Conservation (phyloP, 768 basidiomycete species). For the Psilocybe cyanescens region DNA sequence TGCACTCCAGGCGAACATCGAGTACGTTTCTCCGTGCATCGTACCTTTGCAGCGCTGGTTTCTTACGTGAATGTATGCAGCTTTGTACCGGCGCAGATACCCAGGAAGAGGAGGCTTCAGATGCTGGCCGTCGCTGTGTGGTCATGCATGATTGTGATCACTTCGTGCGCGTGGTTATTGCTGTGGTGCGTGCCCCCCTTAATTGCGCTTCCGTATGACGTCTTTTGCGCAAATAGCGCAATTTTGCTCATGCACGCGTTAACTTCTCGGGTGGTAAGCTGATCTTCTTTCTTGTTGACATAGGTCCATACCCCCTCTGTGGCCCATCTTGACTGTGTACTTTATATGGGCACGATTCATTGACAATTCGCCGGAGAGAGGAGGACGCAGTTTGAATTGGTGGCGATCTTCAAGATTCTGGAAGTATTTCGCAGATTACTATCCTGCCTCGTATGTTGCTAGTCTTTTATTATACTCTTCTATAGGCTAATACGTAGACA, state of each 20-base stretch:
- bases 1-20: slow-evolving; percentile 71
- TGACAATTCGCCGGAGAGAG: slow-evolving; percentile 75
- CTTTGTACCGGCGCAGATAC: slow-evolving; percentile 87
- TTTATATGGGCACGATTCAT: slow-evolving; percentile 76
- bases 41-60: neutral
- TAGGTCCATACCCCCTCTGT: slow-evolving; percentile 87
- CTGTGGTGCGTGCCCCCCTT: slow-evolving; percentile 64
- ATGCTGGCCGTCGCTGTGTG: slow-evolving; percentile 88
- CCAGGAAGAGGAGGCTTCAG: slow-evolving; percentile 84
- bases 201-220: neutral
- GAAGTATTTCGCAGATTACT: slow-evolving; percentile 92
- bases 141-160: slow-evolving; percentile 80
- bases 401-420: slow-evolving; percentile 73
- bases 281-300: slow-evolving; percentile 4
- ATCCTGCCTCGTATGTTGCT: slow-evolving; percentile 80
- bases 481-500: slow-evolving; percentile 30
- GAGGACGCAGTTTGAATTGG: slow-evolving; percentile 77
- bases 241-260: neutral
- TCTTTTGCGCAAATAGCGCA: neutral
- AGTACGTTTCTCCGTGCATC: slow-evolving; percentile 48
- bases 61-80: slow-evolving; percentile 34
- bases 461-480: slow-evolving; percentile 17
- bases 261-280: neutral
- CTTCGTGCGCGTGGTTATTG: slow-evolving; percentile 70
- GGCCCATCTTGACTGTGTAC: slow-evolving; percentile 84